Evolutionary conservation across 2,329 filamentous ascomycete genomes (phyloP).

Genomic region (Talaromyces sp.): DNA sequence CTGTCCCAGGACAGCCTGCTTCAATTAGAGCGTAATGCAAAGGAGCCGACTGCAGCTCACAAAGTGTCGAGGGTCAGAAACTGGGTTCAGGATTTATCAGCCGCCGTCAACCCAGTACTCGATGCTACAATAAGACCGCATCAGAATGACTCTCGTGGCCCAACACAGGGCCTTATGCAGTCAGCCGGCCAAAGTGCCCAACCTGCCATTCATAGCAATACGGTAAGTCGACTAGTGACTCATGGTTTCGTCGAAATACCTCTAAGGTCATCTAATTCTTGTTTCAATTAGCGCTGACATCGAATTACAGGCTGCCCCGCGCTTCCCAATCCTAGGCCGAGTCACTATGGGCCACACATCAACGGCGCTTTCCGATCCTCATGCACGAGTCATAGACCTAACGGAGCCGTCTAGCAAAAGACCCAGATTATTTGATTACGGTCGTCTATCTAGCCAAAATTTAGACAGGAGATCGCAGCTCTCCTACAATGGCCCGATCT

Average conservation of each 20-base stretch:
- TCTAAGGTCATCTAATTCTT: not conserved
- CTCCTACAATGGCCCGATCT: not conserved
- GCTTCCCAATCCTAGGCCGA: not conserved
- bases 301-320: not conserved
- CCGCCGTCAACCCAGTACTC: not conserved
- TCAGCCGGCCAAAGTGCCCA: not conserved
- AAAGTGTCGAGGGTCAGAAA: conserved; percentile 3
- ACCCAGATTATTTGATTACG: not conserved
- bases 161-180: not conserved
- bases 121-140: not conserved
- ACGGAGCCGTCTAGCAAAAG: not conserved
- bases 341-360: not conserved
- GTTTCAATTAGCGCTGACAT: not conserved
- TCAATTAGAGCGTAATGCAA: conserved; percentile 8
- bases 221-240: not conserved
- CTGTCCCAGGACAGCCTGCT: conserved; percentile 9
- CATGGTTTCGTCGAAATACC: not conserved
- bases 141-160: not conserved
- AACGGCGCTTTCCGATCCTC: not conserved
- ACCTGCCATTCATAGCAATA: not conserved
- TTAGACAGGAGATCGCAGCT: not conserved
- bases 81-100: conserved; percentile 1
- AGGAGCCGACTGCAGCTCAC: not conserved
- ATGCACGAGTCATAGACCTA: not conserved
- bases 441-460: not conserved